Percentiles rank a stretch among this genome's conserved stretches.
phyloP scores from a whole-genome alignment of 1,284 basidiomycete species.

The Cystobasidium sp. region DNA sequence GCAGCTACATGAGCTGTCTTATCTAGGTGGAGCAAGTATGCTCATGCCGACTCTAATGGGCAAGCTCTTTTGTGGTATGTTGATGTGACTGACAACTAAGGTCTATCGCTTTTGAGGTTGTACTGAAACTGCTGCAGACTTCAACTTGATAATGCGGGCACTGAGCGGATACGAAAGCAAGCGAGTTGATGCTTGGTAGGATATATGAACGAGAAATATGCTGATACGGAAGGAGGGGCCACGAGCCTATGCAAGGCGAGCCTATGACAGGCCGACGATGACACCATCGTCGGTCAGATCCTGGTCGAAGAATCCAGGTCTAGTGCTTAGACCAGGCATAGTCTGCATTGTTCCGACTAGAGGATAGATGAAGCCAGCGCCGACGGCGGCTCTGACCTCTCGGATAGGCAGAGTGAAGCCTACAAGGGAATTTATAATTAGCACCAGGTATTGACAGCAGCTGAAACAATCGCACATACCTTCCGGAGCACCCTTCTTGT shows the following conservation, averaged over 20 bases:
- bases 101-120: not conserved
- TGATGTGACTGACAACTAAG: not conserved
- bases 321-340: conserved; percentile 38
- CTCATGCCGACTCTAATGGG: too few species aligned
- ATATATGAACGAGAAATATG: conserved; percentile 29
- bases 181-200: conserved; percentile 42
- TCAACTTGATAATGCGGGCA: not conserved
- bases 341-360: conserved; percentile 66
- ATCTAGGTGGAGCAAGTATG: too few species aligned
- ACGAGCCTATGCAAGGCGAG: not conserved
- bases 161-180: not conserved
- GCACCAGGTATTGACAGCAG: not conserved
- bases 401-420: conserved; percentile 94
- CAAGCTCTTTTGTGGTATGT: not conserved
- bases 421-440: conserved; percentile 49
- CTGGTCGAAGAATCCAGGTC: conserved; percentile 51
- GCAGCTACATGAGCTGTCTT: not conserved
- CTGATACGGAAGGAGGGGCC: not conserved
- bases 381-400: conserved; percentile 84
- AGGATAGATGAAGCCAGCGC: conserved; percentile 94
- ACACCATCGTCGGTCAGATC: conserved; percentile 55
- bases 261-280: conserved; percentile 57
- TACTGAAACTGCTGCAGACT: not conserved
- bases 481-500: conserved; percentile 83
- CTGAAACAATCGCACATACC: conserved; percentile 56